Conservation (phyloP, 1,139 yeast genomes). For the Zhuliangozyma parablackwelliae region DNA sequence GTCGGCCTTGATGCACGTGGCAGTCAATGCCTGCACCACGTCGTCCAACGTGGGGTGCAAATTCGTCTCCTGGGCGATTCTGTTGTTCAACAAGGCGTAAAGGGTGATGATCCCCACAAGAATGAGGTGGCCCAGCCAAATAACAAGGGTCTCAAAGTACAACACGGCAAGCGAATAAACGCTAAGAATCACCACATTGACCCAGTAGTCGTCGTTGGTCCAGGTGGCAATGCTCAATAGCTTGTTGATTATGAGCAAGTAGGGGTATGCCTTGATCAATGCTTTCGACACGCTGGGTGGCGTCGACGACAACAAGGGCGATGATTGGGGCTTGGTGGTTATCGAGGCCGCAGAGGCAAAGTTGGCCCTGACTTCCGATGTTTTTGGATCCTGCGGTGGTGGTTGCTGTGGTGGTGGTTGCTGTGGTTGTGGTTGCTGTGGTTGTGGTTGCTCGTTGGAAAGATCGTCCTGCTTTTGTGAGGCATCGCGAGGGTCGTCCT, state of each 20-base stretch:
- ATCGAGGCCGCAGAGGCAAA: slow-evolving; percentile 7
- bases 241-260: slow-evolving; percentile 67
- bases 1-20: slow-evolving; percentile 73
- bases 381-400: no score
- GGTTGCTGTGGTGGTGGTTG: no score
- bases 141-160: slow-evolving; percentile 68
- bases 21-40: slow-evolving; percentile 74
- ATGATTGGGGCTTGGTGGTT: slow-evolving; percentile 38
- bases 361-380: slow-evolving; percentile 10
- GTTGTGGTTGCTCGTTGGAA: no score
- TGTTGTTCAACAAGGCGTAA: slow-evolving; percentile 58
- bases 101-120: slow-evolving; percentile 64
- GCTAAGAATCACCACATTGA: slow-evolving; percentile 60
- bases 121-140: slow-evolving; percentile 76
- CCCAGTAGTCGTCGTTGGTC: slow-evolving; percentile 85
- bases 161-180: slow-evolving; percentile 56
- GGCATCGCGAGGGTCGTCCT: no score
- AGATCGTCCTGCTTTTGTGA: no score
- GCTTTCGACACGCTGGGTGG: slow-evolving; percentile 91
- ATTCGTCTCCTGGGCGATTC: slow-evolving; percentile 49
- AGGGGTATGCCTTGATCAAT: slow-evolving; percentile 77
- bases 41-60: slow-evolving; percentile 82
- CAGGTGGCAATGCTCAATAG: slow-evolving; percentile 74
- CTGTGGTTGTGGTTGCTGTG: no score
- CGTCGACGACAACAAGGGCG: slow-evolving; percentile 72